These are phyloP conservation scores for Solanum hybrid DNA, from an alignment of 305 asterid species.

Conservation along the genomic window DNA sequence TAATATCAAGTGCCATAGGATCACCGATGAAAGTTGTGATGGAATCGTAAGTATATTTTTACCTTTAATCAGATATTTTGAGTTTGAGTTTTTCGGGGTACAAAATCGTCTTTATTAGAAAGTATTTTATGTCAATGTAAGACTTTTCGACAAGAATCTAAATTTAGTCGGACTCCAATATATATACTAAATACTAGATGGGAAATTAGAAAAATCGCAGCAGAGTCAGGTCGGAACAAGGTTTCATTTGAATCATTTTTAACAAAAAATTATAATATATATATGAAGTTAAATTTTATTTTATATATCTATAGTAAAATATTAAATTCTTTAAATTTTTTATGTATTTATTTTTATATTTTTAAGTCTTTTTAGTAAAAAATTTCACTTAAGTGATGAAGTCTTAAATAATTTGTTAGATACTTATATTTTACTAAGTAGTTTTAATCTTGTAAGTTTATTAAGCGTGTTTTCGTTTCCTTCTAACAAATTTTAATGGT, in stretches of 20 bases:
- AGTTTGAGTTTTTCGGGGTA: background rate
- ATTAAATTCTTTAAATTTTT: too few relatives aligned
- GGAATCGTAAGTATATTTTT: too few relatives aligned
- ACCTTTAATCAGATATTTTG: too few relatives aligned
- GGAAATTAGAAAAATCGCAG: background rate
- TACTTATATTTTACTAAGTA: background rate
- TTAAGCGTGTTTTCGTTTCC: background rate
- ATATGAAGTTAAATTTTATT: background rate
- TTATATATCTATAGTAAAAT: too few relatives aligned
- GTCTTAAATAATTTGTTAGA: background rate
- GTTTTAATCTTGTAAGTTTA: background rate
- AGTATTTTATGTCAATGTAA: too few relatives aligned
- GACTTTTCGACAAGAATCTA: rapidly evolving
- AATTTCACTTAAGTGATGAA: background rate
- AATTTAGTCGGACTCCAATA: too few relatives aligned
- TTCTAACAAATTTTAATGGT: background rate
- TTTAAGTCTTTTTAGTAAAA: too few relatives aligned
- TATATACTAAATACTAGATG: background rate
- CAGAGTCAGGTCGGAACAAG: background rate
- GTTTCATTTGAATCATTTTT: background rate
- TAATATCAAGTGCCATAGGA: background rate
- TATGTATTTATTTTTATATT: too few relatives aligned
- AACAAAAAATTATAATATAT: background rate
- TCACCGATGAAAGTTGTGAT: background rate
- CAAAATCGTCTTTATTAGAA: rapidly evolving